Evolutionary conservation across 768 basidiomycete genomes (phyloP).

Genomic region (Boletus patriciae): DNA sequence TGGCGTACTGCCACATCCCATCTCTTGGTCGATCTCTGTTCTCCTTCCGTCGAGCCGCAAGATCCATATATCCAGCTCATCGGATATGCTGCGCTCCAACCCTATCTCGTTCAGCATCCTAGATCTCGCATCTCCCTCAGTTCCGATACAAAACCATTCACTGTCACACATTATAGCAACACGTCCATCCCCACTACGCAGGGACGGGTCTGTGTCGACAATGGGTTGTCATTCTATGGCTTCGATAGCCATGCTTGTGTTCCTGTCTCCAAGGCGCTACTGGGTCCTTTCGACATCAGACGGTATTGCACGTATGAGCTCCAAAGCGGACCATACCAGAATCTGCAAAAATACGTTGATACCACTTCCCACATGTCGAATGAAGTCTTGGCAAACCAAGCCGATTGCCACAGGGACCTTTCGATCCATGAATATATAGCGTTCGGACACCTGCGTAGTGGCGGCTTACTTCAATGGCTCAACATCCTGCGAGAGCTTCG

Average conservation of each 20-base stretch:
- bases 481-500: slow-evolving; percentile 49
- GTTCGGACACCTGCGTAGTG: slow-evolving; percentile 46
- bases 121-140: slow-evolving; percentile 22
- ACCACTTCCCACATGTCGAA: slow-evolving; percentile 44
- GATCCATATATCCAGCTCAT: slow-evolving; percentile 14
- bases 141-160: slow-evolving; percentile 23
- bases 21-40: slow-evolving; percentile 39
- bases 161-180: slow-evolving; percentile 13
- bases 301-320: slow-evolving; percentile 36
- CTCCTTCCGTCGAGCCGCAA: slow-evolving; percentile 1
- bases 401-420: slow-evolving; percentile 40
- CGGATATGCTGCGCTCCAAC: slow-evolving; percentile 6
- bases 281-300: slow-evolving; percentile 10
- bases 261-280: slow-evolving; percentile 18
- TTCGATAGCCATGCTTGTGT: slow-evolving; percentile 27
- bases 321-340: slow-evolving; percentile 32
- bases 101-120: slow-evolving; percentile 14
- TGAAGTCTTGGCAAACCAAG: slow-evolving; percentile 42
- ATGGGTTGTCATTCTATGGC: slow-evolving; percentile 32
- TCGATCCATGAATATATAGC: slow-evolving; percentile 44
- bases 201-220: slow-evolving; percentile 31
- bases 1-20: slow-evolving; percentile 45
- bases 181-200: slow-evolving; percentile 12
- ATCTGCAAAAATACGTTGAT: slow-evolving; percentile 38
- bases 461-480: slow-evolving; percentile 46